Conservation (phyloP, 2,329 filamentous ascomycete species). For the Pseudogymnoascus sp. region DNA sequence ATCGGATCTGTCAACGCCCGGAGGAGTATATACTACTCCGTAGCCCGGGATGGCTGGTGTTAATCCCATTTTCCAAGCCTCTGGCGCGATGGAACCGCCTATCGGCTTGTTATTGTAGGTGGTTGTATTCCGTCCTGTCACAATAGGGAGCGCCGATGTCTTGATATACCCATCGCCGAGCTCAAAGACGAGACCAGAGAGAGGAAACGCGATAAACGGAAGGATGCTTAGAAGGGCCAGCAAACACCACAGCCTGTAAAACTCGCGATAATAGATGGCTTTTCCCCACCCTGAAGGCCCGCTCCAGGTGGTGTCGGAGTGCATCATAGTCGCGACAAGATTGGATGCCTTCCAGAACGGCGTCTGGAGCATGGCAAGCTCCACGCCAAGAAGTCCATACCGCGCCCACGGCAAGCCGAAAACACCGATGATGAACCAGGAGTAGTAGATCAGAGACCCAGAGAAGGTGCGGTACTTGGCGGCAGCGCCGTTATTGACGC, state of each 20-base stretch:
- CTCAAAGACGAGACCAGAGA: background rate
- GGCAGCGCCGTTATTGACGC: background rate
- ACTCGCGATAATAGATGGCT: background rate
- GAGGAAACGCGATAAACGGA: background rate
- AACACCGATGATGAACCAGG: constrained; percentile 8
- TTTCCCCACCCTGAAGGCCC: background rate
- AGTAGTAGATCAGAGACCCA: background rate
- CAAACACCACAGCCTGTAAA: background rate
- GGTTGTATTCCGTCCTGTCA: background rate
- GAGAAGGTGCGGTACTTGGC: background rate
- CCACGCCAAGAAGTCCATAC: background rate
- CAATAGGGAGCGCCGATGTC: background rate
- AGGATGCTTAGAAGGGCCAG: background rate
- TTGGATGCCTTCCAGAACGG: background rate
- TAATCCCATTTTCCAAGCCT: background rate
- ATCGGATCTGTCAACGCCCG: background rate
- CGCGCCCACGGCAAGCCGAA: background rate
- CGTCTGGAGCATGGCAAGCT: constrained; percentile 1
- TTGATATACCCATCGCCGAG: background rate
- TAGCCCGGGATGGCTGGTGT: background rate
- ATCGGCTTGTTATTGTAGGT: background rate
- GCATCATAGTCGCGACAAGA: background rate
- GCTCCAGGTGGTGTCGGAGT: background rate
- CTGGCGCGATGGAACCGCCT: too few species aligned
- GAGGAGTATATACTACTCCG: background rate